These are phyloP conservation scores for Nemania sp. DNA, from an alignment of 2,329 filamentous ascomycete species.

Conservation along the genomic window DNA sequence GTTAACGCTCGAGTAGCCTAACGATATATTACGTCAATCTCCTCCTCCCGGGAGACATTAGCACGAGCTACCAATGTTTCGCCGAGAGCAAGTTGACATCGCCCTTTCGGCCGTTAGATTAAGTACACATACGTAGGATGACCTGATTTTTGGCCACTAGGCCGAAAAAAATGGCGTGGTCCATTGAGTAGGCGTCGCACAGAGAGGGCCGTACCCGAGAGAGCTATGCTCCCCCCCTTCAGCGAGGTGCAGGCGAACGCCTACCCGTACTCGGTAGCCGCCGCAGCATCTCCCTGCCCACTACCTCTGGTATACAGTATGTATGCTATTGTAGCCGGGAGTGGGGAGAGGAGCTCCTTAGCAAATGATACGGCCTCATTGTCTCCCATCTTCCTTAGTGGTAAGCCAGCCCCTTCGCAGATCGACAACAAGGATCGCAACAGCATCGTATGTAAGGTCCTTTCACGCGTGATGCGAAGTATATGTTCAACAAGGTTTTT, in stretches of 20 bases:
- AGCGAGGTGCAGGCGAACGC: constrained; percentile 41
- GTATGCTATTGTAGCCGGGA: constrained; percentile 7
- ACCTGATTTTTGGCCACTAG: constrained; percentile 38
- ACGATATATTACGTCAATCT: constrained; percentile 22
- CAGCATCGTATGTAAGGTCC: constrained; percentile 33
- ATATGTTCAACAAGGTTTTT: neutral
- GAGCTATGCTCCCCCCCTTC: constrained; percentile 40
- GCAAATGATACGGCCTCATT: constrained; percentile 27
- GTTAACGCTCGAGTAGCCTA: neutral
- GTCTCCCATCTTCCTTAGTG: constrained; percentile 39
- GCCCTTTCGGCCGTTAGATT: constrained; percentile 41
- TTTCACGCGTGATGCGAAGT: constrained; percentile 15
- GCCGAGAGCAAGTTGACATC: constrained; percentile 32
- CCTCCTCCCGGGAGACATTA: constrained; percentile 7
- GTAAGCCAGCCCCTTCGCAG: constrained; percentile 39
- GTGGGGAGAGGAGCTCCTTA: constrained; percentile 2
- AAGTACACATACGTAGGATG: constrained; percentile 36
- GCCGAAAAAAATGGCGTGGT: constrained; percentile 42
- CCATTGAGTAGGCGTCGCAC: constrained; percentile 43
- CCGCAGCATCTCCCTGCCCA: constrained; percentile 33
- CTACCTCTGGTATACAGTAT: neutral
- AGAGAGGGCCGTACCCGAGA: constrained; percentile 47
- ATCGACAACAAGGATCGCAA: constrained; percentile 46
- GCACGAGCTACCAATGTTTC: constrained; percentile 30
- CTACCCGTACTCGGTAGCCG: constrained; percentile 37